Conservation (phyloP, 2,329 filamentous ascomycete species). For the Emericellopsis atlantica region DNA sequence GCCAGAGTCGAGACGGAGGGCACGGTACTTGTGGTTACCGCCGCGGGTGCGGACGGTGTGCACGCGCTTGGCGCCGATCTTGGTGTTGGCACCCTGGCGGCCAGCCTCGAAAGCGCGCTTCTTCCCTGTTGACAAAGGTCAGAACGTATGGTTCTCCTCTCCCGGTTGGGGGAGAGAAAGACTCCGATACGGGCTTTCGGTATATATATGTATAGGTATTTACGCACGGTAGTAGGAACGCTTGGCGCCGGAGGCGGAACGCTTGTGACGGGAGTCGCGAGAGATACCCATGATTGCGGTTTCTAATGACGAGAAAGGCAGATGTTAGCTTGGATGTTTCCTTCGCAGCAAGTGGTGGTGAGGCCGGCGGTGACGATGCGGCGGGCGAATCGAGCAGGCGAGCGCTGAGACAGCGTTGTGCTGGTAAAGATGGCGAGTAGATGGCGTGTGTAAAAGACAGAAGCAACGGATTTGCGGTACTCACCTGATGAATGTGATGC, state of each 20-base stretch:
- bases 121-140: conserved; percentile 70
- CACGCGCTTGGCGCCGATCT: conserved; percentile 94
- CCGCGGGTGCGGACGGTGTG: conserved; percentile 94
- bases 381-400: neutral
- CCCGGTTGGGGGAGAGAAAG: conserved; percentile 7
- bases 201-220: conserved; percentile 6
- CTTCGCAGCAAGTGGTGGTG: neutral
- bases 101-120: conserved; percentile 99
- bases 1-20: conserved; percentile 92
- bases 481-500: conserved; percentile 33
- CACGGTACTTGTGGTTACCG: conserved; percentile 99
- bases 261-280: conserved; percentile 99
- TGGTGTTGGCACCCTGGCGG: conserved; percentile 98
- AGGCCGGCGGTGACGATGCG: neutral
- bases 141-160: conserved; percentile 50
- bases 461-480: conserved; percentile 9
- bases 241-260: conserved; percentile 98
- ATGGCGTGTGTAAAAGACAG: too few relatives aligned
- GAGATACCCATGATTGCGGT: conserved; percentile 97
- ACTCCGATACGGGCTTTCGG: conserved; percentile 55
- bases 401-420: neutral
- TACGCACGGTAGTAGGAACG: conserved; percentile 77
- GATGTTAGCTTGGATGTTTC: conserved; percentile 9
- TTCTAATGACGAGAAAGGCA: conserved; percentile 30
- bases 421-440: neutral